Evolutionary conservation across 805 yeast genomes (phyloP).

Genomic region (Candida boidinii): DNA sequence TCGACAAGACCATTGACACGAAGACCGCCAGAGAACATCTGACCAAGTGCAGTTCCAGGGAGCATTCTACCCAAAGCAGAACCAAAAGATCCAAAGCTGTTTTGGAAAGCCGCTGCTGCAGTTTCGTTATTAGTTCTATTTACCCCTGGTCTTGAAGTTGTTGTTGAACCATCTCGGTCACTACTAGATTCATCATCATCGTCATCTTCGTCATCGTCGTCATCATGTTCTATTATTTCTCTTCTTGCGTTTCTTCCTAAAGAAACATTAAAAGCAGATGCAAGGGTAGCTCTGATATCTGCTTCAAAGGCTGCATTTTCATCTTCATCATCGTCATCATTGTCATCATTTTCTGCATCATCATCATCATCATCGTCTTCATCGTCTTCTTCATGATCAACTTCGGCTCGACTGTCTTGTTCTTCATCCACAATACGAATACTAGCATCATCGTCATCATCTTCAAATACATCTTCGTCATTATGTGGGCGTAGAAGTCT

Average conservation of each 20-base stretch:
- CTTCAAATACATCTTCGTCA: slow-evolving; percentile 15
- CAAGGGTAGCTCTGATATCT: slow-evolving; percentile 3
- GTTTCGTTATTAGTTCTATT: slow-evolving; percentile 8
- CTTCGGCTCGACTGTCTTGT: slow-evolving; percentile 2
- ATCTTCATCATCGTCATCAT: slow-evolving; percentile 13
- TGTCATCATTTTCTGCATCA: slow-evolving; percentile 17
- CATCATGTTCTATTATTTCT: not conserved
- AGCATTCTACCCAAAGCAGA: slow-evolving; percentile 19
- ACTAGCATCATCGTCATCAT: slow-evolving; percentile 4
- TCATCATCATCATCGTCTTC: slow-evolving; percentile 15
- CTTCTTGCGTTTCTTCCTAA: not conserved
- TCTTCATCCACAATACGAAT: slow-evolving; percentile 8
- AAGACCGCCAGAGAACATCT: slow-evolving; percentile 14
- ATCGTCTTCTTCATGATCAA: slow-evolving; percentile 9
- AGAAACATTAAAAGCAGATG: too few species aligned
- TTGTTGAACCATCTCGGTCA: too few species aligned
- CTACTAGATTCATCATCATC: too few species aligned
- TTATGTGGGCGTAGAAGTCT: slow-evolving; percentile 14
- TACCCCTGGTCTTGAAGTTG: too few species aligned
- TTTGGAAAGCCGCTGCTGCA: slow-evolving; percentile 1
- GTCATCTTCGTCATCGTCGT: slow-evolving; percentile 10
- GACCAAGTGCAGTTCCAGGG: slow-evolving; percentile 21
- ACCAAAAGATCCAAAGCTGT: slow-evolving; percentile 13
- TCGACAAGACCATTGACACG: slow-evolving; percentile 23
- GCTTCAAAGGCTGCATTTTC: slow-evolving; percentile 10